Percentiles rank a stretch among this genome's conserved stretches.
These are phyloP conservation scores for Solanum habrochaites DNA, from an alignment of 257 asterid species.

Conservation along the genomic window DNA sequence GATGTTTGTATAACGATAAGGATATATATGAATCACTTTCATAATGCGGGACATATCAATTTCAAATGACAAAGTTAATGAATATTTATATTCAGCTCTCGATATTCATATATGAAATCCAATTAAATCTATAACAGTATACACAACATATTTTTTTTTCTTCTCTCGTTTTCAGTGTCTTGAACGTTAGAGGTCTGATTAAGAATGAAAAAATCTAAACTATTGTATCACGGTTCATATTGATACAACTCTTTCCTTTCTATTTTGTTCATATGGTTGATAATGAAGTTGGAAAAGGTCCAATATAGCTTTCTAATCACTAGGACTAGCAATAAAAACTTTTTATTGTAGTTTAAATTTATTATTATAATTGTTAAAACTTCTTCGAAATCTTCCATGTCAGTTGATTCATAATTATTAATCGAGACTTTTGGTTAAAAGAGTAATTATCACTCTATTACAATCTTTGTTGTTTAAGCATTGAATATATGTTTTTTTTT, in stretches of 20 bases:
- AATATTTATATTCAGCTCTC: fast-evolving
- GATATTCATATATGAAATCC: background rate
- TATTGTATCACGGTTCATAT: background rate
- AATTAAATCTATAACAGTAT: background rate
- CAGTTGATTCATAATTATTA: no score
- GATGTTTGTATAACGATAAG: no score
- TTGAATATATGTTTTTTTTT: background rate
- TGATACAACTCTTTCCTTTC: background rate
- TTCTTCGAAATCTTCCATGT: background rate
- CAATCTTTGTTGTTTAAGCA: background rate
- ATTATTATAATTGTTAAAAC: background rate
- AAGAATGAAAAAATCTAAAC: background rate
- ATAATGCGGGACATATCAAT: no score
- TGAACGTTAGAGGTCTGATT: background rate
- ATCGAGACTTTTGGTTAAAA: no score
- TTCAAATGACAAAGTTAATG: no score
- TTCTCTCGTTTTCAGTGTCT: background rate
- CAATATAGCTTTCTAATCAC: background rate
- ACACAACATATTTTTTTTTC: background rate
- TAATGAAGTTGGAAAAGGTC: background rate
- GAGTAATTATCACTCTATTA: no score
- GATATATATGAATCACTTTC: no score
- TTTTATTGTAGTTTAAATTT: background rate
- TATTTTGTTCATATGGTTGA: background rate
- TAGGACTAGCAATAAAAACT: background rate